These are phyloP conservation scores for Silybum marianum DNA, from an alignment of 129 eudicot species.

Conservation along the genomic window DNA sequence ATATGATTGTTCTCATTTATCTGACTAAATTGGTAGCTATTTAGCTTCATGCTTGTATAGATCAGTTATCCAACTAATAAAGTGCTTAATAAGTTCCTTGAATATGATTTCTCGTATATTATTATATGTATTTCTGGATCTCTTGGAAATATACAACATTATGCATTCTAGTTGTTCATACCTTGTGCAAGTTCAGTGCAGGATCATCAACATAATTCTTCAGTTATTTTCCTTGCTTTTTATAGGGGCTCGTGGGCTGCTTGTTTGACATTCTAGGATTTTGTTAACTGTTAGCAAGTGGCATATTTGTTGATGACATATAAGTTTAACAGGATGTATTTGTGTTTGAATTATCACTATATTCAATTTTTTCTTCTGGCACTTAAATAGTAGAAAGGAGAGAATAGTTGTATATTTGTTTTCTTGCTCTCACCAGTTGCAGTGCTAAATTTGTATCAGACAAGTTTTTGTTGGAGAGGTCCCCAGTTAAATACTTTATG, in stretches of 20 bases:
- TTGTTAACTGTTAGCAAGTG: not conserved
- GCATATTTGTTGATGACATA: constrained; percentile 10
- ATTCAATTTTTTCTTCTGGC: not conserved
- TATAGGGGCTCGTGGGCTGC: not conserved
- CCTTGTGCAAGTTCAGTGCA: constrained; percentile 10
- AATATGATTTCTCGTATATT: not conserved
- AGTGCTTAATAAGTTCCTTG: not conserved
- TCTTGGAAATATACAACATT: constrained; percentile 2
- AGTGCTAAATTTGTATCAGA: constrained; percentile 45
- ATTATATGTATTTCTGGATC: constrained; percentile 6
- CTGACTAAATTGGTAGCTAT: not conserved
- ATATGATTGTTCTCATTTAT: constrained; percentile 4
- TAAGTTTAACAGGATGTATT: constrained; percentile 7
- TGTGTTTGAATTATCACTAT: not conserved
- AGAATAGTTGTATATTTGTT: not conserved
- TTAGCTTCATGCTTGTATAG: constrained; percentile 18
- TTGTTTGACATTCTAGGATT: constrained; percentile 13
- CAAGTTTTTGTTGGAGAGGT: constrained; percentile 54
- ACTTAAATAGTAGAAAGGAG: constrained; percentile 14
- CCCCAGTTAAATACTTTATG: constrained; percentile 74
- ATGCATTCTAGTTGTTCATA: not conserved
- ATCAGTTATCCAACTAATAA: not conserved
- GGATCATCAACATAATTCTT: constrained; percentile 14
- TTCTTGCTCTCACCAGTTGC: constrained; percentile 23
- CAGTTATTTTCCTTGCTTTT: not conserved